Evolutionary conservation across 2,329 filamentous ascomycete genomes (phyloP).

Genomic region (Claviceps arundinis): DNA sequence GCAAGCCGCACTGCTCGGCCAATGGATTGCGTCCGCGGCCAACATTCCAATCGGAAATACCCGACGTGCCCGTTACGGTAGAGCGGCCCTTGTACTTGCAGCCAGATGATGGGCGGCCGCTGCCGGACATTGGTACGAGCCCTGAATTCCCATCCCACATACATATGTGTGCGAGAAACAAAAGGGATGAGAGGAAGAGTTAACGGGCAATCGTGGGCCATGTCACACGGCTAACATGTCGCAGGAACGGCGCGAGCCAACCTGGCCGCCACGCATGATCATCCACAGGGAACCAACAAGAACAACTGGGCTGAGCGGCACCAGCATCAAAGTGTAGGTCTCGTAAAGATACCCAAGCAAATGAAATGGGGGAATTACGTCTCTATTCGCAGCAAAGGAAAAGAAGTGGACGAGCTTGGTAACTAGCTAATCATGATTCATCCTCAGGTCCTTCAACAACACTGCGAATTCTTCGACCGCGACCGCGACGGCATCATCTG

Average conservation of each 20-base stretch:
- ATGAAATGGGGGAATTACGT: not conserved
- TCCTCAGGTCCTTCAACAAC: slow-evolving; percentile 21
- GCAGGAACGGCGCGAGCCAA: slow-evolving; percentile 22
- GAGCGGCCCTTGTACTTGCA: slow-evolving; percentile 17
- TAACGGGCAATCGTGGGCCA: too few species aligned
- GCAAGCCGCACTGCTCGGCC: not conserved
- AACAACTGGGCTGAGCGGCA: slow-evolving; percentile 18
- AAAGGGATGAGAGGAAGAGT: too few species aligned
- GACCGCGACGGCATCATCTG: slow-evolving; percentile 27
- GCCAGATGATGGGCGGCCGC: slow-evolving; percentile 13
- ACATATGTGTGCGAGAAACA: too few species aligned
- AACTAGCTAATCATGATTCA: too few species aligned
- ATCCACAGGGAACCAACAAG: slow-evolving; percentile 21
- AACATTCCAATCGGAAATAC: not conserved
- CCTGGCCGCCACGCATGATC: slow-evolving; percentile 19
- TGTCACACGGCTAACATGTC: not conserved
- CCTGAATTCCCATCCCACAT: too few species aligned
- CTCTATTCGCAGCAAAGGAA: not conserved
- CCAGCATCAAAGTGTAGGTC: slow-evolving; percentile 17
- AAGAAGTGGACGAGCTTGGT: not conserved
- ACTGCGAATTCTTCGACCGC: slow-evolving; percentile 26
- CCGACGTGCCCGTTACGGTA: slow-evolving; percentile 11
- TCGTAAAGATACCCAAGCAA: too few species aligned
- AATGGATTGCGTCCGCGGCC: not conserved
- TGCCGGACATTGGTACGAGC: slow-evolving; percentile 14